Percentiles rank a stretch among this genome's conserved stretches.
Conservation (phyloP, 805 yeast genomes). For the Suhomyces canberraensis region DNA sequence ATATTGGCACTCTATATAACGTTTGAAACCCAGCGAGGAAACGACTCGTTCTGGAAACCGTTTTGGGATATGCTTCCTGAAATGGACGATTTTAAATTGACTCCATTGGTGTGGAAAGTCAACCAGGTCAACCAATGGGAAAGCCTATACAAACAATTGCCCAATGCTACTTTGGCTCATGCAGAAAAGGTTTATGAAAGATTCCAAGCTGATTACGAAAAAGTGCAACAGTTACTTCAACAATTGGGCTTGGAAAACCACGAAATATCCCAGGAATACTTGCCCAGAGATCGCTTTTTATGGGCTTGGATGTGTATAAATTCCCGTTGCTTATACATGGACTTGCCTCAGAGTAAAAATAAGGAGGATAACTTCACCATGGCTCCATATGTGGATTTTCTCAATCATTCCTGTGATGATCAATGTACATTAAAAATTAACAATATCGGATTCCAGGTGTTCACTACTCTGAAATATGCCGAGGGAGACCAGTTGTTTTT, state of each 20-base stretch:
- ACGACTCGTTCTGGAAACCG: constrained; percentile 60
- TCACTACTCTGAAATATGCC: constrained; percentile 25
- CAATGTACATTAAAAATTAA: constrained; percentile 52
- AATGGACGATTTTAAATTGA: constrained; percentile 45
- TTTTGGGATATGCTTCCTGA: constrained; percentile 66
- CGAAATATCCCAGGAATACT: neutral
- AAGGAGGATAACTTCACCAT: constrained; percentile 71
- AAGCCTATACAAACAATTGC: constrained; percentile 38
- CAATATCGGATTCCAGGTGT: constrained; percentile 51
- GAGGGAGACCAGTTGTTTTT: constrained; percentile 59
- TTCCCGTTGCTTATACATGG: constrained; percentile 85
- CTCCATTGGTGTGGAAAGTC: constrained; percentile 66
- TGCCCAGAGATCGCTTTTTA: constrained; percentile 35
- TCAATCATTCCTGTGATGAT: constrained; percentile 64
- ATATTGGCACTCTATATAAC: constrained; percentile 49
- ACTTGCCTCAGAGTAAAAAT: constrained; percentile 51
- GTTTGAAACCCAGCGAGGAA: constrained; percentile 40
- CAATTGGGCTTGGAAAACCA: constrained; percentile 6
- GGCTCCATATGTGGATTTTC: constrained; percentile 88
- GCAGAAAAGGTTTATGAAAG: constrained; percentile 39
- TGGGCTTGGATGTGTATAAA: constrained; percentile 88
- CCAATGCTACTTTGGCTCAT: constrained; percentile 40
- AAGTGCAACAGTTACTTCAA: constrained; percentile 25
- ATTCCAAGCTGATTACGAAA: constrained; percentile 45
- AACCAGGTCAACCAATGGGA: constrained; percentile 21